A percentile compares a stretch with the other conserved stretches of the same genome.
Evolutionary conservation across 1,139 yeast species (phyloP).

Genomic region (Oligophagozyma castellii): DNA sequence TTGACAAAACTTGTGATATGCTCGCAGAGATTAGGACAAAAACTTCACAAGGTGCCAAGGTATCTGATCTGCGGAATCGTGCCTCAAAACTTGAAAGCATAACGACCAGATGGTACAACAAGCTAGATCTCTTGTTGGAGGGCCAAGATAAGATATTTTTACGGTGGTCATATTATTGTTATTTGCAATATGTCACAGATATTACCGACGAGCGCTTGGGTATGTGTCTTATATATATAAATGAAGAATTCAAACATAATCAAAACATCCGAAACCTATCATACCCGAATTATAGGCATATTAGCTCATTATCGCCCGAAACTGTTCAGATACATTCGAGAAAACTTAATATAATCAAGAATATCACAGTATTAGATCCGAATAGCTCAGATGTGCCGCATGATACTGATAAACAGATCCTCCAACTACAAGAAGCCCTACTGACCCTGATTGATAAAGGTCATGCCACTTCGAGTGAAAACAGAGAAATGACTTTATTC

Average conservation of each 20-base stretch:
- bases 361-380: slow-evolving; percentile 16
- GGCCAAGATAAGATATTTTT: slow-evolving; percentile 17
- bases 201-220: slow-evolving; percentile 17
- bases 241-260: slow-evolving; percentile 8
- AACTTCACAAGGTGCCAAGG: slow-evolving; percentile 17
- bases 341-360: slow-evolving; percentile 27
- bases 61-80: slow-evolving; percentile 19
- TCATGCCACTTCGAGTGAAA: slow-evolving; percentile 5
- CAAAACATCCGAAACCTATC: slow-evolving; percentile 11
- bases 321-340: slow-evolving; percentile 44
- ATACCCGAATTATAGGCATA: slow-evolving; percentile 33
- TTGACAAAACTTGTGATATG: slow-evolving; percentile 29
- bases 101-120: slow-evolving; percentile 29
- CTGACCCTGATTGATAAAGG: neutral
- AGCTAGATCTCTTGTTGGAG: slow-evolving; percentile 11
- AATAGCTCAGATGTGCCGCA: slow-evolving; percentile 9
- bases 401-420: slow-evolving; percentile 5
- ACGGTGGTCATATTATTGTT: slow-evolving; percentile 31
- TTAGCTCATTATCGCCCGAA: neutral
- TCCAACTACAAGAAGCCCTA: neutral
- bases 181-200: slow-evolving; percentile 26
- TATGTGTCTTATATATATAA: slow-evolving; percentile 18
- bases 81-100: slow-evolving; percentile 22
- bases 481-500: slow-evolving; percentile 43
- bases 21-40: slow-evolving; percentile 15